A percentile compares a stretch with the other conserved stretches of the same genome.
Conservation (phyloP, 345 rosid species). For the Populus pruinosa region DNA sequence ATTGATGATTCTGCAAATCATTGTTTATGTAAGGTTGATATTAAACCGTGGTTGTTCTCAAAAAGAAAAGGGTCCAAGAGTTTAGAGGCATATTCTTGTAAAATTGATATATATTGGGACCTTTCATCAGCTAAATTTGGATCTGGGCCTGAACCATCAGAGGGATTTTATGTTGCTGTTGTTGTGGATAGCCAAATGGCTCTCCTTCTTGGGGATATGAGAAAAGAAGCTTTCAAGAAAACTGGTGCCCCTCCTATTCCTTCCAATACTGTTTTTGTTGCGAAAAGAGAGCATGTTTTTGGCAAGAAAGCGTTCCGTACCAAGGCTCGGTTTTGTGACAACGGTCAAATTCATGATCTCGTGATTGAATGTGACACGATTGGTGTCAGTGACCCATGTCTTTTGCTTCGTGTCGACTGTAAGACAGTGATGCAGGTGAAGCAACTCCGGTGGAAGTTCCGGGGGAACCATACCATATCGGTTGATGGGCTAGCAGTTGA, state of each 20-base stretch:
- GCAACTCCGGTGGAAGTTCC: conserved; percentile 78
- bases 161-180: conserved; percentile 74
- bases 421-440: conserved; percentile 77
- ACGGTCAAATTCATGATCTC: conserved; percentile 63
- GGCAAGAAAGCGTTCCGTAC: conserved; percentile 69
- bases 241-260: conserved; percentile 40
- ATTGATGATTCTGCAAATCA: conserved; percentile 72
- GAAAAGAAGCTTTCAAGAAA: conserved; percentile 82
- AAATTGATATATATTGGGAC: conserved; percentile 79
- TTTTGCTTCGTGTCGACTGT: conserved; percentile 68
- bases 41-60: conserved; percentile 91
- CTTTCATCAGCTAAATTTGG: conserved; percentile 79
- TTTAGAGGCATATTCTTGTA: conserved; percentile 64
- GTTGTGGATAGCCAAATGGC: conserved; percentile 70
- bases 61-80: conserved; percentile 89
- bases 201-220: conserved; percentile 88
- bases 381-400: conserved; percentile 58
- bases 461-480: conserved; percentile 73
- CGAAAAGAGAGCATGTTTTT: conserved; percentile 77
- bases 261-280: conserved; percentile 47
- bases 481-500: conserved; percentile 75
- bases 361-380: conserved; percentile 62
- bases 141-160: conserved; percentile 81
- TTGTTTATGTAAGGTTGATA: conserved; percentile 84
- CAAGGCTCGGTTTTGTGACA: conserved; percentile 66